These are phyloP conservation scores for Picea abies DNA, from an alignment of 83 land plant species.

Conservation along the genomic window DNA sequence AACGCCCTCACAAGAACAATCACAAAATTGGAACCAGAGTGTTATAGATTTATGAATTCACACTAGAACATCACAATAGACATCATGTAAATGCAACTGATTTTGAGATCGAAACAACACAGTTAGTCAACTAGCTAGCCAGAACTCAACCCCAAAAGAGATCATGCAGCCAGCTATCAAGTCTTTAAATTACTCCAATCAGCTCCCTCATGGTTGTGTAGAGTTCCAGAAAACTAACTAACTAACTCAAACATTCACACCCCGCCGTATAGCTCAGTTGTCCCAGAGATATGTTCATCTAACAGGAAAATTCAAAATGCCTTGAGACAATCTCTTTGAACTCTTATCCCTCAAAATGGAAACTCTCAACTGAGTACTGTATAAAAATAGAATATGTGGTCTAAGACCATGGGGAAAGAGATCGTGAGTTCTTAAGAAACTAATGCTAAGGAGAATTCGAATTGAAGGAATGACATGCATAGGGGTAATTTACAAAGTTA, in stretches of 20 bases:
- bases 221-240: neutral
- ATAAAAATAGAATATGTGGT: neutral
- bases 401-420: neutral
- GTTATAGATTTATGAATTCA: neutral
- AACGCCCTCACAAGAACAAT: too few species aligned
- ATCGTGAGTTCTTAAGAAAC: too few species aligned
- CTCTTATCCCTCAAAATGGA: neutral
- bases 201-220: neutral
- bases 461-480: too few species aligned
- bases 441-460: too few species aligned
- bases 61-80: neutral
- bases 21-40: neutral
- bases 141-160: too few species aligned
- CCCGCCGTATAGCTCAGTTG: too few species aligned
- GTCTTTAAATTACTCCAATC: too few species aligned
- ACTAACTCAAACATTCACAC: neutral
- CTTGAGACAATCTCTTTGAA: neutral
- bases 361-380: neutral
- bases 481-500: too few species aligned
- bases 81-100: too few species aligned
- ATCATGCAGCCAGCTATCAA: too few species aligned
- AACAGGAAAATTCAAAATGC: neutral
- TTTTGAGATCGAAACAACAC: too few species aligned
- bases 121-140: too few species aligned
- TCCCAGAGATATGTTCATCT: neutral